Percentiles rank a stretch among this genome's conserved stretches.
Conservation (phyloP, 2,329 filamentous ascomycete genomes). For the Cytospora schulzeri region DNA sequence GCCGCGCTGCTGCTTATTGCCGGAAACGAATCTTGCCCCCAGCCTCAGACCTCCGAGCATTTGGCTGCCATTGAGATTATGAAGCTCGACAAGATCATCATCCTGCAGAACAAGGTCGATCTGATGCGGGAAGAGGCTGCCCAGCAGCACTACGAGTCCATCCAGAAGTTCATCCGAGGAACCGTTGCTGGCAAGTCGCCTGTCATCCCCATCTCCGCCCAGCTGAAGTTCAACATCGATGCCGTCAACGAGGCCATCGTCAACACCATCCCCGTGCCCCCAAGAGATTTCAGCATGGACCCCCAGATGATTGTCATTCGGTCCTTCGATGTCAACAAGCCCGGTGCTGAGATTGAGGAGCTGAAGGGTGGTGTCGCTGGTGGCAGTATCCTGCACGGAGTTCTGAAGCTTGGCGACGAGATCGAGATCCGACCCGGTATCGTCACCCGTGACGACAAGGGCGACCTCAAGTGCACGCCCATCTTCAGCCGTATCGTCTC, state of each 20-base stretch:
- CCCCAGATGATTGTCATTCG: slow-evolving; percentile 99
- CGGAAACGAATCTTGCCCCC: slow-evolving; percentile 96
- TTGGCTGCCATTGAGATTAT: slow-evolving; percentile 99
- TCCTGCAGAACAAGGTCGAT: slow-evolving; percentile 99
- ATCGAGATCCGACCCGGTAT: slow-evolving; percentile 99
- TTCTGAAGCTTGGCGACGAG: slow-evolving; percentile 95
- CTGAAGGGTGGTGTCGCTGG: slow-evolving; percentile 98
- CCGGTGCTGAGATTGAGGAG: slow-evolving; percentile 96
- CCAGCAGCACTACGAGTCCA: slow-evolving; percentile 92
- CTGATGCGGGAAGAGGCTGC: slow-evolving; percentile 96
- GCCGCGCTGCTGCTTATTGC: slow-evolving; percentile 94
- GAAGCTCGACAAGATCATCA: slow-evolving; percentile 99
- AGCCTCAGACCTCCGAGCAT: slow-evolving; percentile 98
- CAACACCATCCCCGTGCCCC: slow-evolving; percentile 89
- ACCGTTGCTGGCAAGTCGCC: slow-evolving; percentile 94
- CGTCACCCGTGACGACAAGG: slow-evolving; percentile 90
- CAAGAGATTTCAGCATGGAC: slow-evolving; percentile 86
- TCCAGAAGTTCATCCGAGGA: slow-evolving; percentile 96
- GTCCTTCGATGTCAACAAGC: slow-evolving; percentile 99
- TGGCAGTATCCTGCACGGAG: slow-evolving; percentile 94
- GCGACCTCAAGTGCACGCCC: slow-evolving; percentile 92
- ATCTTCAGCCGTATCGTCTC: slow-evolving; percentile 96
- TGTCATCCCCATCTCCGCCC: slow-evolving; percentile 94
- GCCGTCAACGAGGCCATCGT: slow-evolving; percentile 96
- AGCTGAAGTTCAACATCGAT: slow-evolving; percentile 99